phyloP scores from a whole-genome alignment of 768 basidiomycete genomes.

The Mycena epipterygia region DNA sequence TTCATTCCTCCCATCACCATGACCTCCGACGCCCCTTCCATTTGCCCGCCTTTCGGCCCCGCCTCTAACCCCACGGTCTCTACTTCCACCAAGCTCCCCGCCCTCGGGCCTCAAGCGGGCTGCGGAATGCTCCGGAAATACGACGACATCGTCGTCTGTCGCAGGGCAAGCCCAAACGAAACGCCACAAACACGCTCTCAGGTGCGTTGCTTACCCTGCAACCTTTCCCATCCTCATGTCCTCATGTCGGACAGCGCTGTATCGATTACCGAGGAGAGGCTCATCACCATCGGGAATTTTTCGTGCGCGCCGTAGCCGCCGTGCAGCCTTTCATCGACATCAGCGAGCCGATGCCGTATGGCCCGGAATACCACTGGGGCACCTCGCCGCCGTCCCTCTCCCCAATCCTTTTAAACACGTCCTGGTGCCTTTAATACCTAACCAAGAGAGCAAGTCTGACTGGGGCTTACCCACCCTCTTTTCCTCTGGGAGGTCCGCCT shows the following conservation, averaged over 20 bases:
- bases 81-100: not conserved
- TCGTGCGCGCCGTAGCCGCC: not conserved
- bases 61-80: not conserved
- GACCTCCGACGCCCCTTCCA: not conserved
- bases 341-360: not conserved
- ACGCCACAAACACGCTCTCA: not conserved
- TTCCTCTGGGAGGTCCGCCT: not conserved
- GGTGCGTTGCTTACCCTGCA: no score
- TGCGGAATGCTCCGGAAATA: no score
- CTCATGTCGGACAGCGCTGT: no score
- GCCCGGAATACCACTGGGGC: no score
- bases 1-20: constrained; percentile 9
- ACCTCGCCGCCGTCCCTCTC: not conserved
- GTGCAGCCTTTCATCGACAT: not conserved
- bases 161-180: no score
- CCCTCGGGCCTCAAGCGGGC: no score
- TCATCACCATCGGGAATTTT: no score
- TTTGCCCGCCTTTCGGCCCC: not conserved
- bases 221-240: no score
- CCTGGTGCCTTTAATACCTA: not conserved
- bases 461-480: not conserved
- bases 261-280: no score
- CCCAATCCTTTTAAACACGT: not conserved
- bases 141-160: not conserved
- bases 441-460: not conserved